Conservation (phyloP, 306 rosid genomes). For the Cajanus cajan region DNA sequence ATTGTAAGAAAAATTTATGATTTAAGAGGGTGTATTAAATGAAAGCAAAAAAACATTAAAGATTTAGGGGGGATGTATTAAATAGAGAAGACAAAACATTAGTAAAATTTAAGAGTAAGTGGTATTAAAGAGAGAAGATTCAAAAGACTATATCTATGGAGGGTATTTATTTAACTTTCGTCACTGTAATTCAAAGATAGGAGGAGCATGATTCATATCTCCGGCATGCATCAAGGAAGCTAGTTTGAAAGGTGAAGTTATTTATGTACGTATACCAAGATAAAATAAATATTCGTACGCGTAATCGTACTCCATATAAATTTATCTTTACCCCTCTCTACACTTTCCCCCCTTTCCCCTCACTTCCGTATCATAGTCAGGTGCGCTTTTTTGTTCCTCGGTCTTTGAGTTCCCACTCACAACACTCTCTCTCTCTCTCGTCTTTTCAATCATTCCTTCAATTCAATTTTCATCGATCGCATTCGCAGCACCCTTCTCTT, state of each 20-base stretch:
- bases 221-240: neutral
- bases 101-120: too few relatives aligned
- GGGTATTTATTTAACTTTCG: neutral
- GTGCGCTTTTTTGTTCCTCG: constrained; percentile 23
- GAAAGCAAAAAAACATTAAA: too few relatives aligned
- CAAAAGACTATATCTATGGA: too few relatives aligned
- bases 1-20: too few relatives aligned
- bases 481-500: too few relatives aligned
- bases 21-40: too few relatives aligned
- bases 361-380: constrained; percentile 2
- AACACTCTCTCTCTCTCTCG: neutral
- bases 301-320: too few relatives aligned
- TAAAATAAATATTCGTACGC: neutral
- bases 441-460: neutral
- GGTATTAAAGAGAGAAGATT: too few relatives aligned
- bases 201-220: neutral
- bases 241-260: neutral
- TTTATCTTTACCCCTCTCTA: too few relatives aligned
- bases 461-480: neutral
- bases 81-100: too few relatives aligned
- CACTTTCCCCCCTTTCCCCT: neutral
- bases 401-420: neutral
- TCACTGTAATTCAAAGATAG: neutral
- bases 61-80: too few relatives aligned
- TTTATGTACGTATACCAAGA: neutral